Conservation (phyloP, 2,329 filamentous ascomycete species). For the Trichophyton rubrum region DNA sequence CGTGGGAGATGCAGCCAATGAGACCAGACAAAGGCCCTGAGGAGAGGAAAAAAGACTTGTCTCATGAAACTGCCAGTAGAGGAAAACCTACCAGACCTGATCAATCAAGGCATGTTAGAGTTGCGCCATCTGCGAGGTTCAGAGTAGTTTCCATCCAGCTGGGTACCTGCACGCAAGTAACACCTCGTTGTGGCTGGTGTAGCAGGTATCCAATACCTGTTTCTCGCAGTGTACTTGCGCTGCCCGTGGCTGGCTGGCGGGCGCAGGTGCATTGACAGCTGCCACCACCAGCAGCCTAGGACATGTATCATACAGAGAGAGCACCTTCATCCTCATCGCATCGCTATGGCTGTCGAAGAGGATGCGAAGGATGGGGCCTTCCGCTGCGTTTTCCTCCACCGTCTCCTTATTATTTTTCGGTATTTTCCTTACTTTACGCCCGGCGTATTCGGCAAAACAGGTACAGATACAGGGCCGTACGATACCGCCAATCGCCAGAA, state of each 20-base stretch:
- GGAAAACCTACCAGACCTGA: neutral
- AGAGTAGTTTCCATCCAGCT: neutral
- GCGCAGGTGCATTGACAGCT: neutral
- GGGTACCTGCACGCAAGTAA: neutral
- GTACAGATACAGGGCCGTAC: neutral
- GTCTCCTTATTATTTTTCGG: neutral
- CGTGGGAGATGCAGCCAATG: neutral
- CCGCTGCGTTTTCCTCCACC: neutral
- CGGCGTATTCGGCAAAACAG: neutral
- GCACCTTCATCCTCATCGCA: neutral
- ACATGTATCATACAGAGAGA: no score
- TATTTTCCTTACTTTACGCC: neutral
- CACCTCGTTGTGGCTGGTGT: neutral
- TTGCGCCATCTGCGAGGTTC: neutral
- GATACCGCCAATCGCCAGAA: neutral
- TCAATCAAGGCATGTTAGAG: slow-evolving; percentile 2
- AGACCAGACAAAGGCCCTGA: neutral
- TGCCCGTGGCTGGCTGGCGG: neutral
- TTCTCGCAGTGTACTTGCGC: neutral
- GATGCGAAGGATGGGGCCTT: neutral
- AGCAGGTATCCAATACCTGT: neutral
- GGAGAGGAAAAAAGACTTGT: no score
- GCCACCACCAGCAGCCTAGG: no score
- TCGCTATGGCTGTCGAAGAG: neutral
- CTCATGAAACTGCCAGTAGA: neutral